Conservation (phyloP, 441 rosid species). For the Populus trichocarpa region DNA sequence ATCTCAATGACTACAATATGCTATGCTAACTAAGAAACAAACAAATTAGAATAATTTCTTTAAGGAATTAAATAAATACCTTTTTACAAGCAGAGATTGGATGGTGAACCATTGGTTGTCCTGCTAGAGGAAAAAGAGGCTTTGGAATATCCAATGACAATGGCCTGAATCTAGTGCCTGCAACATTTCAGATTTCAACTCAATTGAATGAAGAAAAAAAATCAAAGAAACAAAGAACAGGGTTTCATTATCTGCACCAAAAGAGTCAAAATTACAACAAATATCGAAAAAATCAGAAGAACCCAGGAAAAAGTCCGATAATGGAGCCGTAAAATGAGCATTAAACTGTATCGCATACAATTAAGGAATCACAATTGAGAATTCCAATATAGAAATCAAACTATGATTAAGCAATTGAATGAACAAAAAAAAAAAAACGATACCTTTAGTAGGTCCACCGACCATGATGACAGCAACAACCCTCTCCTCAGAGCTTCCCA, state of each 20-base stretch:
- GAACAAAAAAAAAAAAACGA: not conserved
- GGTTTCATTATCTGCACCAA: constrained; percentile 1
- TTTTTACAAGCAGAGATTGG: constrained; percentile 90
- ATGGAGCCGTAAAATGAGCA: not conserved
- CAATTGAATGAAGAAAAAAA: not conserved
- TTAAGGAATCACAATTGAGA: not conserved
- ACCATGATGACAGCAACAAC: constrained; percentile 91
- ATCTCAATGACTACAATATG: constrained; percentile 13
- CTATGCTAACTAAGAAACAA: constrained; percentile 23
- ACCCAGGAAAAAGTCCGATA: not conserved
- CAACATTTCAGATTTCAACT: constrained; percentile 8
- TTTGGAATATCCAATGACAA: constrained; percentile 75
- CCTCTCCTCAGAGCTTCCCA: constrained; percentile 63
- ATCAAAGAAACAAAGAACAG: not conserved
- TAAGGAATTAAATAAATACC: constrained; percentile 36
- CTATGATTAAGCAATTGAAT: not conserved
- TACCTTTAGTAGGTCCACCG: constrained; percentile 96
- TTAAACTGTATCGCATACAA: not conserved
- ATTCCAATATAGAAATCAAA: not conserved
- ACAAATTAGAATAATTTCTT: not conserved
- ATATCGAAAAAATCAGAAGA: not conserved
- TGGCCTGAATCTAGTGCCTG: constrained; percentile 88
- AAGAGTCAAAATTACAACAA: not conserved
- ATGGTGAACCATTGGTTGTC: constrained; percentile 94
- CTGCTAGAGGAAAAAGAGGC: constrained; percentile 85